Base-by-base conservation (phyloP, 225 moss, liverwort and hornwort genomes). In the Climacium dendroides region DNA sequence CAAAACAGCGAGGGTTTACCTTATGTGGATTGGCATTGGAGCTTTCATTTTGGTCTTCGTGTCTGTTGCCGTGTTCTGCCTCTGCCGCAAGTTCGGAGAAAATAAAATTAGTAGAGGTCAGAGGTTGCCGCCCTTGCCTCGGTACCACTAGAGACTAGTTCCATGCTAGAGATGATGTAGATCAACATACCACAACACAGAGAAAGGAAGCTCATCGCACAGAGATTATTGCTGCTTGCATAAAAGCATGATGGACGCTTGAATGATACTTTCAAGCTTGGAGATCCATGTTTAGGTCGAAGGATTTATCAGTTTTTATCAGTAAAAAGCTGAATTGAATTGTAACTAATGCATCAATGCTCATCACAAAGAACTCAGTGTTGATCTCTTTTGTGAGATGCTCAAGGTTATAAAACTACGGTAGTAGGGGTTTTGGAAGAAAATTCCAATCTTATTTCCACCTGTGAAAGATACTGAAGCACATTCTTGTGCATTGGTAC, bases 91-190 rank as follows among this genome's bases (percentile, higher is more conserved):
- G 34, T 89, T 73, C 1, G 90, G 89, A 50, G 35, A 92, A 47
- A 41, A 72, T 5, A 88, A 84, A 65, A 23, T 92, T 26, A 74
- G 88, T 15, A 76, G 92, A 87, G 92, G 76, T 20, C 90, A 90
- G 84, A 86, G 90, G 59, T 71, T 90, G 45, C 92, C 92, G 19
- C 84, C 88, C n/a, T 62, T 92, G 90, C 92, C 92, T 65, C 90
- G 90, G 19, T 92, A 92, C 52, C 90, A 92, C 65, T 92, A 84
- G 57, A 75, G 15, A 25, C 37, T 28, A 80, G 41, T 78, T 39
- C 62, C 54, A 48, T 53, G 37, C 32, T 32, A 52, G 29, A n/a
- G 70, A 87, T 77, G 81, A 47, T 58, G 63, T 60, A 82, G 82
- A 50, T 59, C 80, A 78, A 14, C 23, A 37, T 50, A 34, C 67